These are phyloP conservation scores for Candida adriatica DNA, from an alignment of 805 yeast species.

Conservation along the genomic window DNA sequence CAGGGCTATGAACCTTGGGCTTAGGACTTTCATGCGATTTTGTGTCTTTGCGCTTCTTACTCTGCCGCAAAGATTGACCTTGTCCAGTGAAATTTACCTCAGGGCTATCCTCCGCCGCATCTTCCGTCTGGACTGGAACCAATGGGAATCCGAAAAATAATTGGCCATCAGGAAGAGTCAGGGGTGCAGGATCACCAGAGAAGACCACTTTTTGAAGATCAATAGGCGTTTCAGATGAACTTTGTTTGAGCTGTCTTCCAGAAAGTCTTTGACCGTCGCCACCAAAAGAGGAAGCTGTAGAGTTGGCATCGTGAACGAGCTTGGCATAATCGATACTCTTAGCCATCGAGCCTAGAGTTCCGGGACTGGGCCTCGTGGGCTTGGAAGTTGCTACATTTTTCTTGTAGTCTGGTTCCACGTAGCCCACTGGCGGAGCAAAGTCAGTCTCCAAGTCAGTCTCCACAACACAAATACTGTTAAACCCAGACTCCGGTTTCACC, in stretches of 20 bases:
- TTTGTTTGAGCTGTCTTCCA: constrained; percentile 38
- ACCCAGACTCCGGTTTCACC: constrained; percentile 65
- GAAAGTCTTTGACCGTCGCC: constrained; percentile 71
- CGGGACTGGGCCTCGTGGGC: constrained; percentile 1
- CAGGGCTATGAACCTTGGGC: constrained; percentile 65
- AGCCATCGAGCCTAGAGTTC: constrained; percentile 69
- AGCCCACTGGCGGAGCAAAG: constrained; percentile 98
- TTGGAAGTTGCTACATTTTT: constrained; percentile 13
- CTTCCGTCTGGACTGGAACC: constrained; percentile 34
- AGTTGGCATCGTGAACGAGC: constrained; percentile 39
- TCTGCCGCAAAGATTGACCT: constrained; percentile 72
- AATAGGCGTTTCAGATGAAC: constrained; percentile 11
- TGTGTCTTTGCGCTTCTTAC: constrained; percentile 61
- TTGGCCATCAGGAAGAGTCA: constrained; percentile 75
- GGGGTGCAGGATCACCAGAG: constrained; percentile 62
- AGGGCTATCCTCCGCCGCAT: constrained; percentile 24
- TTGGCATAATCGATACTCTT: constrained; percentile 58
- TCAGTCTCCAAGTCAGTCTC: constrained; percentile 97
- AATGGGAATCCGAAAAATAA: constrained; percentile 92
- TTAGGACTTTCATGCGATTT: constrained; percentile 47
- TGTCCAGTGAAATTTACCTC: constrained; percentile 43
- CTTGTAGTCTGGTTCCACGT: constrained; percentile 79
- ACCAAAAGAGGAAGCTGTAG: constrained; percentile 29
- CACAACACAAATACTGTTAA: constrained; percentile 80
- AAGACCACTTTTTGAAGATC: constrained; percentile 41